Percentiles rank a stretch among this genome's conserved stretches.
Evolutionary conservation across 768 basidiomycete genomes (phyloP).

Genomic region (Collybiopsis confluens): DNA sequence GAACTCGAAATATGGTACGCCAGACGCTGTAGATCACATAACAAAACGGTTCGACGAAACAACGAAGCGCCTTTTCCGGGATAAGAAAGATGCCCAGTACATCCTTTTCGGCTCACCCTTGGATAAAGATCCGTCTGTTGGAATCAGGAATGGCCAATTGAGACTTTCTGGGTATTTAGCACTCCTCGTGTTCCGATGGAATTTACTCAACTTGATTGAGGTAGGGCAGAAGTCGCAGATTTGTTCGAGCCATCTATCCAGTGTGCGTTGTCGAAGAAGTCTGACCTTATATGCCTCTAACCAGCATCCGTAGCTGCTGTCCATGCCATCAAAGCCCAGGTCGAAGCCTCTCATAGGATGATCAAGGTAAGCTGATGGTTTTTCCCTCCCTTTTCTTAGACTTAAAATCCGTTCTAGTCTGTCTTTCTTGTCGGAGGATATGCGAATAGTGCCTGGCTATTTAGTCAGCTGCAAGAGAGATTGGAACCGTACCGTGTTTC

Average conservation of each 20-base stretch:
- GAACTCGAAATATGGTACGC: conserved; percentile 66
- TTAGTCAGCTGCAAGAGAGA: conserved; percentile 68
- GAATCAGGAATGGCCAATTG: conserved; percentile 68
- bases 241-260: conserved; percentile 78
- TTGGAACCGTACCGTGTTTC: conserved; percentile 51
- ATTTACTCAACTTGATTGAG: background rate
- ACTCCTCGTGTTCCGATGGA: conserved; percentile 11
- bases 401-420: conserved; percentile 37
- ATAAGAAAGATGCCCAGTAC: conserved; percentile 63
- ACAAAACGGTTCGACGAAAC: conserved; percentile 80
- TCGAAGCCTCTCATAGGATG: conserved; percentile 61
- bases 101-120: conserved; percentile 75
- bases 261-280: conserved; percentile 23
- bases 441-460: conserved; percentile 79
- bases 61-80: conserved; percentile 74
- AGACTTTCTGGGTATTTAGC: conserved; percentile 63
- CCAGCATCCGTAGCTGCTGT: conserved; percentile 45
- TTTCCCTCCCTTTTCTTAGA: background rate
- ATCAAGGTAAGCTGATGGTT: conserved; percentile 57
- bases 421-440: conserved; percentile 83
- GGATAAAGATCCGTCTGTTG: conserved; percentile 66
- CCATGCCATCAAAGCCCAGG: conserved; percentile 63
- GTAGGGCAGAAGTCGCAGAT: conserved; percentile 52
- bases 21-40: conserved; percentile 73
- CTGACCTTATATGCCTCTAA: too few relatives aligned